Percentiles rank a stretch among this genome's conserved stretches.
These are phyloP conservation scores for Gossypium thurberi DNA, from an alignment of 345 rosid genomes.

Conservation along the genomic window DNA sequence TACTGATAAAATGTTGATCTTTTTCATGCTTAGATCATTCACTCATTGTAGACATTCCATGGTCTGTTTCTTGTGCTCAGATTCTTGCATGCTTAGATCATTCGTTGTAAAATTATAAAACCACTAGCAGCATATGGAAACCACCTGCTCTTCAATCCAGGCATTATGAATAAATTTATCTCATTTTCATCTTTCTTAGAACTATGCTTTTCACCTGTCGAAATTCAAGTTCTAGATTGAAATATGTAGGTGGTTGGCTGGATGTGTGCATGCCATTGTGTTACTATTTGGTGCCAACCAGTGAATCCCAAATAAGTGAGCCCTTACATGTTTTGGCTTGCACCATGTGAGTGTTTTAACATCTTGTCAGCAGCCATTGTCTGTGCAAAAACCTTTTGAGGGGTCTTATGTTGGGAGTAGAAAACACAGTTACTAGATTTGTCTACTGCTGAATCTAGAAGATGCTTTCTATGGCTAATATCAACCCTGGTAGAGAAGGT, in stretches of 20 bases:
- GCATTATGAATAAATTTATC: neutral
- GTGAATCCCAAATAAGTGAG: neutral
- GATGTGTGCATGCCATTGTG: neutral
- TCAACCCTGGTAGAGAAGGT: conserved; percentile 56
- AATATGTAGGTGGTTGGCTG: neutral
- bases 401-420: neutral
- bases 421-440: neutral
- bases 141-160: neutral
- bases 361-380: neutral
- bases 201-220: neutral
- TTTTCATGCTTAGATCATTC: too few relatives aligned
- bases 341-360: neutral
- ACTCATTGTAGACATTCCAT: neutral
- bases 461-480: neutral
- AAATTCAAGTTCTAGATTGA: neutral
- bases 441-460: neutral
- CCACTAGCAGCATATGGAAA: neutral
- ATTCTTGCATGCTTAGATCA: neutral
- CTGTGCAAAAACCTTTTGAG: neutral
- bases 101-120: neutral
- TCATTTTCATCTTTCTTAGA: neutral
- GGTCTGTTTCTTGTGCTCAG: neutral
- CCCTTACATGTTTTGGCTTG: neutral
- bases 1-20: neutral
- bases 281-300: neutral